Evolutionary conservation across 2,329 filamentous ascomycete genomes (phyloP), one percentile per base, ranked within the genome.

Genomic region (Colletotrichum sansevieriae): DNA sequence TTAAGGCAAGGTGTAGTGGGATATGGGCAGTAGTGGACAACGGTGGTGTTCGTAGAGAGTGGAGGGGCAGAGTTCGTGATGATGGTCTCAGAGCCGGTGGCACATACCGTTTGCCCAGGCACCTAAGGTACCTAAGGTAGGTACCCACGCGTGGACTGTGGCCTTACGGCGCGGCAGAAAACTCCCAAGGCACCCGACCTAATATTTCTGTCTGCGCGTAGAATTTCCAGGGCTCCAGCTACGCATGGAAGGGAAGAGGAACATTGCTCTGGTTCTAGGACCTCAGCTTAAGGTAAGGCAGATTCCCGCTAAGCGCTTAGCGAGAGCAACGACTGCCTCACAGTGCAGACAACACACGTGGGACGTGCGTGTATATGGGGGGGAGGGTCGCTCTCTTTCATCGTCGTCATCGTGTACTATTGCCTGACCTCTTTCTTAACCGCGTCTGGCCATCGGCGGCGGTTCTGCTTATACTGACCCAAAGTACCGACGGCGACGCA

Each of bases 191-290:
- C n/a, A 51, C 22, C 29, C 22, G 22, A 22, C 22, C 22, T 22
- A 22, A 25, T 25, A 29, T 29, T 7, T 29, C 29, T 7, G 52
- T 12, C 8, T 20, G 52, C 52, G 35, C 35, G 49, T 35, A 43
- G 52, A 52, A 56, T 58, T 69, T 66, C 62, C 43, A 66, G 66
- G 55, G 62, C 52, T 49, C 49, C 43, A 55, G 33, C 43, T 54
- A 49, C 54, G 63, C 37, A 55, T 49, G 60, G 49, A 35, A 63
- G 44, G 47, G 54, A 59, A 52, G 59, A 22, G 35, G 58, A 29
- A 61, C 39, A 58, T 58, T 29, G 39, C 35, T 12, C 9, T 39
- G 29, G 29, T 29, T 29, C 29, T 29, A 29, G 9, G 29, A 39
- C 13, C 11, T 54, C 37, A 39, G 5, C 18, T 54, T 54, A 54